These are phyloP conservation scores for Beauveria bassiana DNA, from an alignment of 2,329 filamentous ascomycete species.

Conservation along the genomic window DNA sequence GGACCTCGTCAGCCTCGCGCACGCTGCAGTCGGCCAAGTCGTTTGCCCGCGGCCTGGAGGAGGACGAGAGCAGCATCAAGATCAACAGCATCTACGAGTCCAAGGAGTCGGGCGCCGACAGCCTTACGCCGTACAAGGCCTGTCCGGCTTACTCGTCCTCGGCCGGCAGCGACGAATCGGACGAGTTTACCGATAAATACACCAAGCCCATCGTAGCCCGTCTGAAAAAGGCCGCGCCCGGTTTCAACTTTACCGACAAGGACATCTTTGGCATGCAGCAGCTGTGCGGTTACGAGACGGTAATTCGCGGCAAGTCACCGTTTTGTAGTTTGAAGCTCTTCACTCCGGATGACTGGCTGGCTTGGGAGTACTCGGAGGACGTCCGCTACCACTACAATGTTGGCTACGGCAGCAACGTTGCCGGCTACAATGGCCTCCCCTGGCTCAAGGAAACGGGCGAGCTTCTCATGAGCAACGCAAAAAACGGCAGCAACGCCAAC, in stretches of 20 bases:
- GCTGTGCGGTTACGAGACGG: constrained; percentile 58
- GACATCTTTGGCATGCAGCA: constrained; percentile 61
- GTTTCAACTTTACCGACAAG: constrained; percentile 54
- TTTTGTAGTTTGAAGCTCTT: constrained; percentile 56
- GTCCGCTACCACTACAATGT: constrained; percentile 58
- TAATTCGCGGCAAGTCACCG: constrained; percentile 52
- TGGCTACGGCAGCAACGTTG: constrained; percentile 53
- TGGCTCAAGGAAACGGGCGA: constrained; percentile 57
- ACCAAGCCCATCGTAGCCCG: constrained; percentile 53
- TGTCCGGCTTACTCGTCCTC: constrained; percentile 56
- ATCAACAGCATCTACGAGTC: constrained; percentile 50
- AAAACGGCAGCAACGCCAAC: constrained; percentile 14
- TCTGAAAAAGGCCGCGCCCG: constrained; percentile 42
- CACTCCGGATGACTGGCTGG: constrained; percentile 55
- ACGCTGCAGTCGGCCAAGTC: constrained; percentile 51
- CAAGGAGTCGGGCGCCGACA: constrained; percentile 49
- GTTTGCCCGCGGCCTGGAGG: constrained; percentile 49
- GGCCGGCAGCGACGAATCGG: constrained; percentile 47
- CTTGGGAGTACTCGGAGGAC: constrained; percentile 58
- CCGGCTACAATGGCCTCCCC: constrained; percentile 53
- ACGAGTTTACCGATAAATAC: constrained; percentile 44
- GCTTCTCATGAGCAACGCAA: constrained; percentile 32
- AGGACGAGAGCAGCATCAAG: constrained; percentile 43
- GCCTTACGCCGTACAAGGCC: constrained; percentile 55
- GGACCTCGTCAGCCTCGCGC: constrained; percentile 56